Conservation (phyloP, 257 asterid genomes). For the Solanum bulbocastanum region DNA sequence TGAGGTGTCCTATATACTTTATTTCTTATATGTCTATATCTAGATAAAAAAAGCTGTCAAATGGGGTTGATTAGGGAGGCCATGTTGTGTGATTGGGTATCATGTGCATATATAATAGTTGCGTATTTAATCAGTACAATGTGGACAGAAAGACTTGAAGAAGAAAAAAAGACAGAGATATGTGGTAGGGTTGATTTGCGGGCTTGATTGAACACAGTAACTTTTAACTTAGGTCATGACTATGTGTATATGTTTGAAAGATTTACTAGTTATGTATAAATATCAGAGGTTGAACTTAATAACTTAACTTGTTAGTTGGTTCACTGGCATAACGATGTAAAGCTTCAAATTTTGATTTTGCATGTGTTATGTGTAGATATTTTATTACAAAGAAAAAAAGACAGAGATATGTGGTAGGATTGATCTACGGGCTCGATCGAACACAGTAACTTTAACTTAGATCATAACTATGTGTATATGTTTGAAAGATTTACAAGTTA, state of each 20-base stretch:
- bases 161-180: background rate
- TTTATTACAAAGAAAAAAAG: background rate
- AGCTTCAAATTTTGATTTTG: background rate
- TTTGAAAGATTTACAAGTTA: background rate
- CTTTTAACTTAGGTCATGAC: background rate
- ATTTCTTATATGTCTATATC: conserved; percentile 10
- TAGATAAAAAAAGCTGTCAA: conserved; percentile 29
- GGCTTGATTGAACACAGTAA: no score
- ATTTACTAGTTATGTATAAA: background rate
- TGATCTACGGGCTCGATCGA: background rate
- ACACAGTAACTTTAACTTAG: background rate
- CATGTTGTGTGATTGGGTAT: conserved; percentile 51
- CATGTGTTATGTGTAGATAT: no score
- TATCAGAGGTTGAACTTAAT: background rate
- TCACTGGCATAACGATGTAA: rapidly evolving
- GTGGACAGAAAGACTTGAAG: background rate
- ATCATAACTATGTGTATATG: no score
- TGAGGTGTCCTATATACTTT: conserved; percentile 2
- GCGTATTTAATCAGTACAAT: conserved; percentile 16
- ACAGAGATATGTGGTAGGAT: background rate
- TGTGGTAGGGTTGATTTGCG: background rate
- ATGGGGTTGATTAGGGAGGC: conserved; percentile 30
- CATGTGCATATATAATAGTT: conserved; percentile 23
- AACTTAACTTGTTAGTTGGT: background rate
- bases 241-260: background rate